Base-by-base conservation (phyloP, 441 rosid species). In the Biscutella auriculata region DNA sequence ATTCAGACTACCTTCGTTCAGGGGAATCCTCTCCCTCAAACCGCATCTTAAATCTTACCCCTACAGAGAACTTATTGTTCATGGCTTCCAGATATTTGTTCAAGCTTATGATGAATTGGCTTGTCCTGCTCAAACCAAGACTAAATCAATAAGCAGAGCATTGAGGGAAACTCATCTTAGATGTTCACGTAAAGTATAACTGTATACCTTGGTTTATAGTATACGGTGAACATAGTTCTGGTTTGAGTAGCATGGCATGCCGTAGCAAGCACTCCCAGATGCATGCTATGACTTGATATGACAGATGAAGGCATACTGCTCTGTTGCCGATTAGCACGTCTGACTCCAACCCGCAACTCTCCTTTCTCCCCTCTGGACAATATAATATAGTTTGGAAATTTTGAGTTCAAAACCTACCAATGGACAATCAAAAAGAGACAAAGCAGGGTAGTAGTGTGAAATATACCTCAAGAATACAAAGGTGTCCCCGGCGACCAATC, bases 231-330 rank as follows among this genome's bases (percentile, higher is more conserved):
- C 68, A 77, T 69, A 23, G 79, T 73, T 41, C 48, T 67, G 4
- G 90, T 81, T 25, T 63, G 52, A 63, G 71, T 77, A 32, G 86
- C 86, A 69, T 83, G 90, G 57, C 70, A 73, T 57, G 90, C 90
- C 42, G 84, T 83, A 55, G 87, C 87, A 68, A 83, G 82, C 62
- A 83, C 90, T 13, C 90, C 90, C 1, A 83, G 69, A 71, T 81
- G 90, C 87, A 83, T 83, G 75, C 78, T 83, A 66, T 77, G 87
- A 49, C 90, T 77, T 37, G 90, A 83, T 63, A 83, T 83, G 65
- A 83, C 87, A 9, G 87, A 83, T 13, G 84, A 66, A 29, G 90
- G 84, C 83, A 81, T 79, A 68, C 62, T 73, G 61, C 63, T 77
- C 61, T 77, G 90, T 63, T 81, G 84, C 9, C 62, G 73, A 73